Base-by-base conservation (phyloP, 257 asterid genomes). In the Capsicum rhomboideum region DNA sequence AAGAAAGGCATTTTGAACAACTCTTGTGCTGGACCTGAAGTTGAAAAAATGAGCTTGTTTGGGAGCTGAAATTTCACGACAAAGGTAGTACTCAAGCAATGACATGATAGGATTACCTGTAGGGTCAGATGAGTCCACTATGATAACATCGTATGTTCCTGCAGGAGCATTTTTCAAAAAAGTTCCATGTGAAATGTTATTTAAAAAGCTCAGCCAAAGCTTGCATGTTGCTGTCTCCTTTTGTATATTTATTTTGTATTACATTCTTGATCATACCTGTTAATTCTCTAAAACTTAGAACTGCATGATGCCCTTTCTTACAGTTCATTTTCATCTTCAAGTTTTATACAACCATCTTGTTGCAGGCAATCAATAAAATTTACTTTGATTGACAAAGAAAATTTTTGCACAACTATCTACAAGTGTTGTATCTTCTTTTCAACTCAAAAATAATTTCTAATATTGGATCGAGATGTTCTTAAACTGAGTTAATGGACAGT, bases 41-140 rank as follows among this genome's bases (percentile, higher is more conserved):
- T 42, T 42, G 20, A n/a, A 83, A 49, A 84, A 68, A 56, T 44
- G 4, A 59, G 21, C 54, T 44, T 40, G 55, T 5, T 26, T 83
- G 50, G 8, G 34, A n/a, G 37, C 31, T 23, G 6, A 40, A 26
- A 61, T 29, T 12, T 29, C 49, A 52, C 49, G 28, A 78, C 31
- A 9, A 26, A 50, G 49, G 63, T n/a, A 83, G 79, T 37, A 52
- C 77, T 21, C 16, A 40, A 63, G 7, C 18, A 78, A 59, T 13
- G 59, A 21, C 93, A n/a, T n/a, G n/a, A n/a, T n/a, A n/a, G n/a
- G n/a, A n/a, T n/a, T n/a, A n/a, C n/a, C n/a, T n/a, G n/a, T 91
- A 12, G 99, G 98, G 78, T 96, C 99, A n/a, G 99, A 96, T 63
- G 99, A 96, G 89, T 96, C 98, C 82, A 96, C 99, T 81, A 96